phyloP scores from a whole-genome alignment of 345 rosid species.

The Moringa oleifera region DNA sequence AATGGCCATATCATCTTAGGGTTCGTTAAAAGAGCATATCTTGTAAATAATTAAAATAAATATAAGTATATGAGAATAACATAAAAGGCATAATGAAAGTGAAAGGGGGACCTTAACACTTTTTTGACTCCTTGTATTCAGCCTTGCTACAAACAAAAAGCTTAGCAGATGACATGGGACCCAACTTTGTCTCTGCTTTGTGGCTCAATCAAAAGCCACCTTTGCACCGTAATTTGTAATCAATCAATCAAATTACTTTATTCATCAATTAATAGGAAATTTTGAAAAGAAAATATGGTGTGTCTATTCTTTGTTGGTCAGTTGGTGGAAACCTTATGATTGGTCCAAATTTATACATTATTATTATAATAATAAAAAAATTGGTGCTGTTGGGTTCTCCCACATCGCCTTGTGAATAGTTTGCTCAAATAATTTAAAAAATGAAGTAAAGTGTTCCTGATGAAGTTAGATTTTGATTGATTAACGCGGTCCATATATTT shows the following conservation, averaged over 20 bases:
- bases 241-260: neutral
- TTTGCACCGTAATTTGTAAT: slow-evolving; percentile 20
- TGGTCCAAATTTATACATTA: neutral
- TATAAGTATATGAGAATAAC: neutral
- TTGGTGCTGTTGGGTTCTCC: too few relatives aligned
- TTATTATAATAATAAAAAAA: too few relatives aligned
- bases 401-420: too few relatives aligned
- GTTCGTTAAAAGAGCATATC: too few relatives aligned
- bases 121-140: slow-evolving; percentile 5
- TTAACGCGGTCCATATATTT: too few relatives aligned
- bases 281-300: neutral
- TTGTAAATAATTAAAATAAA: too few relatives aligned
- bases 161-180: slow-evolving; percentile 7
- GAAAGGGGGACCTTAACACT: neutral
- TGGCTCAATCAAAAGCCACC: slow-evolving; percentile 13
- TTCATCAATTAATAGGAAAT: neutral
- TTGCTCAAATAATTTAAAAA: too few relatives aligned
- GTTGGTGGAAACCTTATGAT: neutral
- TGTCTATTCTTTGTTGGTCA: neutral
- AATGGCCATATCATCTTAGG: too few relatives aligned
- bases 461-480: too few relatives aligned
- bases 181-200: slow-evolving; percentile 1
- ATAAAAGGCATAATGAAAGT: neutral
- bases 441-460: too few relatives aligned
- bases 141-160: slow-evolving; percentile 14